Evolutionary conservation across 257 asterid genomes (phyloP).

Genomic region (Solanum dulcamara): DNA sequence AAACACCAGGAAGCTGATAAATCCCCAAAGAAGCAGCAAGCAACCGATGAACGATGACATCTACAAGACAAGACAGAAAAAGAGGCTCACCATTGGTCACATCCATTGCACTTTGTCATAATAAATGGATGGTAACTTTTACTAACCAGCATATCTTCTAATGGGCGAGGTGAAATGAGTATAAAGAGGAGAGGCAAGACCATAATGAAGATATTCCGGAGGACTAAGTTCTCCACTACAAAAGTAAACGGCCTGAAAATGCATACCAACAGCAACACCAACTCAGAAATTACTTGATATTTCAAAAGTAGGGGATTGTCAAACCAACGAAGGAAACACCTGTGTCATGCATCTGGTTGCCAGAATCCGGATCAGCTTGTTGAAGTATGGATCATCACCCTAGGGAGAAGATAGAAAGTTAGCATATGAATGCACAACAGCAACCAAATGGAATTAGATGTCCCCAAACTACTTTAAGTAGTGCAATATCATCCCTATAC

Average conservation of each 20-base stretch:
- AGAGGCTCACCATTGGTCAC: not conserved
- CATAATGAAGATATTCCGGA: conserved; percentile 82
- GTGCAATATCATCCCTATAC: not conserved
- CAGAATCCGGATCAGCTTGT: conserved; percentile 90
- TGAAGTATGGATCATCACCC: conserved; percentile 92
- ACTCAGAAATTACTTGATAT: not conserved
- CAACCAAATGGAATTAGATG: not conserved
- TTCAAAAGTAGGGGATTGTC: not conserved
- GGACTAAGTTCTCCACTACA: conserved; percentile 95
- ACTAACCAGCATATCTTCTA: conserved; percentile 89
- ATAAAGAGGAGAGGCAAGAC: conserved; percentile 86
- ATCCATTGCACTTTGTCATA: conserved; percentile 3
- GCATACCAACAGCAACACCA: not conserved
- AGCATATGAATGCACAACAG: not conserved
- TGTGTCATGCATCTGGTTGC: conserved; percentile 99
- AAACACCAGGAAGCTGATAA: conserved; percentile 65
- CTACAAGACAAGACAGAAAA: conserved; percentile 28
- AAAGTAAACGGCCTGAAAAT: conserved; percentile 86
- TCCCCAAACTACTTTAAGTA: not conserved
- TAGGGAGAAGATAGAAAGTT: not conserved
- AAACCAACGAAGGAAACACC: conserved; percentile 33
- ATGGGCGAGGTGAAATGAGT: conserved; percentile 99
- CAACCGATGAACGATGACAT: conserved; percentile 86
- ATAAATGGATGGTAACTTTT: conserved; percentile 1
- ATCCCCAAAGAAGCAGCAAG: conserved; percentile 97